Evolutionary conservation across 495 filamentous ascomycete species (phyloP), one percentile per base, ranked within the genome.

Genomic region (Lepidopterella palustris): DNA sequence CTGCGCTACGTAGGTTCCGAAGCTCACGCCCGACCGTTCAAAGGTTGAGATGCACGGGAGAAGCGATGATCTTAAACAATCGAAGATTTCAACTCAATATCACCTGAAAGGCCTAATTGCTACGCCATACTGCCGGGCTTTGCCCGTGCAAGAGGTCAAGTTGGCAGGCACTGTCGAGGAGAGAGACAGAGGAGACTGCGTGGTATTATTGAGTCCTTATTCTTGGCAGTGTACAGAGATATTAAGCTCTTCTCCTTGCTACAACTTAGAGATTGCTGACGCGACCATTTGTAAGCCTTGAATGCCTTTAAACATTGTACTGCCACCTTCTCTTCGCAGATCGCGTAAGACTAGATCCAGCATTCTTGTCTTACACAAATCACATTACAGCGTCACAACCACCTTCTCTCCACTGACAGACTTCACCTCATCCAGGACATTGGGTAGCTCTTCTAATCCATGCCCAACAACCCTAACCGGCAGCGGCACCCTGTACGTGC

Each of bases 341-440:
- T 6, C 6, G 6, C 39, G 3, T 39, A 39, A 15, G 32, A n/a
- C n/a, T 39, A 39, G 32, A 39, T 39, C 32, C 39, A 3, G 39
- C 39, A 42, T 2, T 42, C 8, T 9, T 42, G 6, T 20, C 39
- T 6, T 2, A 9, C 2, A 9, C 39, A 42, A 42, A 42, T 6
- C 39, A 42, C 2, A 42, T 42, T 58, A 68, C 54, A 72, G 58
- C 45, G 58, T 60, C 49, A 75, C 70, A 24, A 75, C 71, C 28
- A 75, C 26, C 63, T 74, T 75, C n/a, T 61, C 67, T 26, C 70
- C 74, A 45, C 73, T 75, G 5, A 70, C 69, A 2, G 53, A 58
- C 60, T 62, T 71, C 49, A 42, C 39, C 39, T 42, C 39, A 42
- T 42, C 39, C 6, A 42, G 6, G 8, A 42, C 39, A 2, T 42